A percentile compares a stretch with the other conserved stretches of the same genome.
Conservation (phyloP, 495 filamentous ascomycete genomes). For the Aspergillus baeticus region DNA sequence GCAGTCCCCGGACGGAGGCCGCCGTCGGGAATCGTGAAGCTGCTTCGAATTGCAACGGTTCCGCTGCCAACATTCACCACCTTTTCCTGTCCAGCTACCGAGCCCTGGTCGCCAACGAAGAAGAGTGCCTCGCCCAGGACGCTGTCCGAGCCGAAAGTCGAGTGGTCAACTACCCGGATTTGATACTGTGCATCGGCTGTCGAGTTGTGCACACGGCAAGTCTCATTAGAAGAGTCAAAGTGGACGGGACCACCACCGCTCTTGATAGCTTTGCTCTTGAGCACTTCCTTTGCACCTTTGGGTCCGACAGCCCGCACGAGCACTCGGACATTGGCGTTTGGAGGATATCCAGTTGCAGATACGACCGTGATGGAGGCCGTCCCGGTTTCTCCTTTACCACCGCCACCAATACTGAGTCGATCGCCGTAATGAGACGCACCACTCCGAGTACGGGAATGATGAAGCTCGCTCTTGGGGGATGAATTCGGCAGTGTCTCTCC, state of each 20-base stretch:
- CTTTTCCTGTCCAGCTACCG: constrained; percentile 66
- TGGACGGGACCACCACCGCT: constrained; percentile 53
- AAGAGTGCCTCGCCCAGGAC: constrained; percentile 81
- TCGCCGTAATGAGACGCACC: constrained; percentile 54
- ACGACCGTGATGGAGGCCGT: constrained; percentile 78
- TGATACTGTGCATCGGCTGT: constrained; percentile 84
- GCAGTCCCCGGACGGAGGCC: constrained; percentile 37
- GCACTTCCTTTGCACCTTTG: constrained; percentile 72
- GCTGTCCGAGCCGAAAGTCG: constrained; percentile 77
- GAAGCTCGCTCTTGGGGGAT: constrained; percentile 34
- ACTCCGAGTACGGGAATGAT: constrained; percentile 67
- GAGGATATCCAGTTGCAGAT: constrained; percentile 75
- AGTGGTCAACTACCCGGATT: constrained; percentile 77
- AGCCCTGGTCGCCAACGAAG: constrained; percentile 81
- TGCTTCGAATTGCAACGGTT: constrained; percentile 64
- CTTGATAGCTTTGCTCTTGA: constrained; percentile 83
- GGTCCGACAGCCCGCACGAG: constrained; percentile 61
- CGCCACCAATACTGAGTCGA: constrained; percentile 50
- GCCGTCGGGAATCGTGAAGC: constrained; percentile 46
- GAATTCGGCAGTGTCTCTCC: constrained; percentile 33
- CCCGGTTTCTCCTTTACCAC: constrained; percentile 60
- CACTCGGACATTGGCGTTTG: constrained; percentile 78
- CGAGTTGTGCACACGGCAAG: constrained; percentile 68
- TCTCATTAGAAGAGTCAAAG: constrained; percentile 66
- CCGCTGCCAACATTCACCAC: constrained; percentile 66